Base-by-base conservation (phyloP, 345 rosid genomes). In the Hibiscus mutabilis region DNA sequence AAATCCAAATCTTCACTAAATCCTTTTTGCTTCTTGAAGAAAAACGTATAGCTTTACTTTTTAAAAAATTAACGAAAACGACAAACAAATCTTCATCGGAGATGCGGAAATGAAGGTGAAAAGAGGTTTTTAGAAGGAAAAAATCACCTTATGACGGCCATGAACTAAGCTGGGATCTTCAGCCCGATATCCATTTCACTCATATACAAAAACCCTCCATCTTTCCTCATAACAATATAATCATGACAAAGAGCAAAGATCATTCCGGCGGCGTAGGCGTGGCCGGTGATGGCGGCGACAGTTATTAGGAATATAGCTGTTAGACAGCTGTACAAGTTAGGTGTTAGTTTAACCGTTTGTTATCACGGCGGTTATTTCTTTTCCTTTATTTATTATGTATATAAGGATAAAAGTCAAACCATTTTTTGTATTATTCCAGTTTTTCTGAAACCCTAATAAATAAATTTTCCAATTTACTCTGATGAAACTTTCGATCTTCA, bases 281-380 rank as follows among this genome's bases (percentile, higher is more conserved):
- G 89, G 70, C 93, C 90, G 16, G 81, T 73, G 46, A 88, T 60
- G 73, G 83, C 87, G 47, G 90, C 93, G 66, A 88, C n/a, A n/a
- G 31, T 4, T 29, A 29, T 29, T 29, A 29, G 31, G 4, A 3
- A 29, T 29, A 29, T 29, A 25, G 27, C 2, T 25, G 27, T 25
- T 25, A 25, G 27, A 25, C 27, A 25, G 27, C 27, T 25, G 27
- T 25, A 25, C 27, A 25, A 25, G 27, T 25, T 25, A 25, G 27
- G 27, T 25, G 27, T 25, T 25, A 25, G 27, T 25, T 25, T 25
- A 25, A 25, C 27, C 27, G 27, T 25, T 25, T 25, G 2, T 25
- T 25, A 25, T 25, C 27, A 25, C 27, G 27, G 27, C 27, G 27
- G 27, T 25, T 25, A 25, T 25, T 25, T 25, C 2, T 25, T 25